Evolutionary conservation across 2,329 filamentous ascomycete species (phyloP).

Genomic region (Laburnicola sp.): DNA sequence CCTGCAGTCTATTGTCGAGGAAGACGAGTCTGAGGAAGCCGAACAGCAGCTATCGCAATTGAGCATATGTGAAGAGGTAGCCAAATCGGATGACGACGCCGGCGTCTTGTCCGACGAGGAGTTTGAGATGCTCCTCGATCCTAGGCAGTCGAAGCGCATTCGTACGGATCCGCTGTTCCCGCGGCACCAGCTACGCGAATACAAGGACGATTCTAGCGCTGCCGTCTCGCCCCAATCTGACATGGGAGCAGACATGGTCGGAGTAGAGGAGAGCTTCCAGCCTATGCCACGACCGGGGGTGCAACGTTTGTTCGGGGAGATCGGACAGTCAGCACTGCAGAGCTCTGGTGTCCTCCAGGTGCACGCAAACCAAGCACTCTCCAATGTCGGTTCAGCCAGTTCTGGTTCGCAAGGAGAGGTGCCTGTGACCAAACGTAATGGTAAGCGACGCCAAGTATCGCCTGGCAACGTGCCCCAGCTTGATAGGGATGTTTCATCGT

Average conservation of each 20-base stretch:
- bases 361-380: slow-evolving; percentile 36
- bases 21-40: slow-evolving; percentile 65
- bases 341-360: slow-evolving; percentile 54
- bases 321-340: slow-evolving; percentile 58
- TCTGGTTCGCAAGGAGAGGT: slow-evolving; percentile 7
- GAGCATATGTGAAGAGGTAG: slow-evolving; percentile 54
- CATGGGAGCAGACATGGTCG: slow-evolving; percentile 20
- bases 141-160: slow-evolving; percentile 50
- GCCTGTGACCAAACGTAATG: slow-evolving; percentile 2
- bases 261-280: slow-evolving; percentile 32
- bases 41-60: slow-evolving; percentile 50
- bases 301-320: slow-evolving; percentile 63
- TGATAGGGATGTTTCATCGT: slow-evolving; percentile 33
- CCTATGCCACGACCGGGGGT: slow-evolving; percentile 27
- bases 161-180: slow-evolving; percentile 46
- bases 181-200: slow-evolving; percentile 44
- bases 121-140: slow-evolving; percentile 34
- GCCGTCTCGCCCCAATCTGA: slow-evolving; percentile 43
- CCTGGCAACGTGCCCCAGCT: slow-evolving; percentile 15
- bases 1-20: slow-evolving; percentile 49
- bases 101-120: slow-evolving; percentile 38
- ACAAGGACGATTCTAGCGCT: slow-evolving; percentile 44
- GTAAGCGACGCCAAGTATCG: slow-evolving; percentile 7
- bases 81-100: slow-evolving; percentile 32
- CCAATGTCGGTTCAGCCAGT: slow-evolving; percentile 20